A percentile compares a stretch with the other conserved stretches of the same genome.
Evolutionary conservation across 2,329 filamentous ascomycete species (phyloP).

Genomic region (Xylariaceae sp.): DNA sequence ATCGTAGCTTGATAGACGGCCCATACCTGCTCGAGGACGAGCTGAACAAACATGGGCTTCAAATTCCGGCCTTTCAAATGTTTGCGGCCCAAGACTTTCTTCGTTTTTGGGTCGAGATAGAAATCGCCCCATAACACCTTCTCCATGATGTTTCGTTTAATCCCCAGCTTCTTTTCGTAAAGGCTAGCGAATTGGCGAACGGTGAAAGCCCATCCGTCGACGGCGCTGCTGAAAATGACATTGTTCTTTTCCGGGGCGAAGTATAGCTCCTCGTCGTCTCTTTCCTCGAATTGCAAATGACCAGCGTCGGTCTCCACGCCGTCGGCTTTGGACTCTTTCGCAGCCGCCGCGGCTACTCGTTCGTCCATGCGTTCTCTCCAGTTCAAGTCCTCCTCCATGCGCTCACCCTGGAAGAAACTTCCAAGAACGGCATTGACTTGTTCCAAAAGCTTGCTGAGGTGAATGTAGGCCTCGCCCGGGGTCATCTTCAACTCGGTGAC

Average conservation of each 20-base stretch:
- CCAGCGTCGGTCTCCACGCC: conserved; percentile 50
- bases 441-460: conserved; percentile 83
- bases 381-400: conserved; percentile 96
- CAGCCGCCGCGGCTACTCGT: conserved; percentile 65
- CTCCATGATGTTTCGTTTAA: conserved; percentile 81
- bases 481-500: conserved; percentile 94
- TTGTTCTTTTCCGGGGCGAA: conserved; percentile 98
- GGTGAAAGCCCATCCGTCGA: conserved; percentile 99
- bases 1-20: conserved; percentile 88
- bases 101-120: conserved; percentile 94
- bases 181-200: conserved; percentile 87
- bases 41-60: conserved; percentile 96
- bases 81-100: conserved; percentile 82
- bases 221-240: conserved; percentile 95
- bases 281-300: conserved; percentile 73
- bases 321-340: conserved; percentile 48
- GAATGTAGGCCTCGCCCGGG: conserved; percentile 79
- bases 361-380: conserved; percentile 94
- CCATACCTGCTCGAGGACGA: conserved; percentile 95
- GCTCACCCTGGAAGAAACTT: conserved; percentile 94
- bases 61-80: conserved; percentile 87
- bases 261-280: conserved; percentile 94
- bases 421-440: conserved; percentile 97
- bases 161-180: conserved; percentile 95
- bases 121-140: conserved; percentile 96